These are phyloP conservation scores for Boletus subluridellus DNA, from an alignment of 1,284 basidiomycete genomes.

Conservation along the genomic window DNA sequence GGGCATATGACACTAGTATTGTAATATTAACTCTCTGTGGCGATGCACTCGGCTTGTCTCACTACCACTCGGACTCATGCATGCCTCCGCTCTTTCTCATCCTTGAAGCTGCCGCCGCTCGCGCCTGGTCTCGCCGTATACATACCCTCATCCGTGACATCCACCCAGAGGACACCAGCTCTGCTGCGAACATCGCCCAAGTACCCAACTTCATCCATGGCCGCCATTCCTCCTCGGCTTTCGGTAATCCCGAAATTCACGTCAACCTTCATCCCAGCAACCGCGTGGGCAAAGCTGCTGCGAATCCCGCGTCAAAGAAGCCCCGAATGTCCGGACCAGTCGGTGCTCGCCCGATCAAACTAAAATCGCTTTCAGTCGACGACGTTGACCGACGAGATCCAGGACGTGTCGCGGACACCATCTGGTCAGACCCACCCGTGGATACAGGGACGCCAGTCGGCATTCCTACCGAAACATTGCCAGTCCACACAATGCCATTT, in stretches of 20 bases:
- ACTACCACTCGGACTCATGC: constrained; percentile 40
- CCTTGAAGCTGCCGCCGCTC: neutral
- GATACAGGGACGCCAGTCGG: constrained; percentile 1
- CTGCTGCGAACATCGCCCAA: too few relatives aligned
- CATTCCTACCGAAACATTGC: neutral
- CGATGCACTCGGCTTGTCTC: constrained; percentile 6
- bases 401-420: constrained; percentile 1
- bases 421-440: constrained; percentile 7
- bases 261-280: neutral
- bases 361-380: constrained; percentile 5
- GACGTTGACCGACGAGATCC: constrained; percentile 15
- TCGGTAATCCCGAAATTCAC: constrained; percentile 17
- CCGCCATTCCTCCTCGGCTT: constrained; percentile 40
- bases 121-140: constrained; percentile 33
- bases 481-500: constrained; percentile 4
- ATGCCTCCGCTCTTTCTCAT: constrained; percentile 38
- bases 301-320: neutral
- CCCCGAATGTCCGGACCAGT: neutral
- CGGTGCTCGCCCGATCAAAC: constrained; percentile 10
- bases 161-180: too few relatives aligned
- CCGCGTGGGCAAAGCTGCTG: neutral
- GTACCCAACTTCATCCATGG: constrained; percentile 27
- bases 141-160: neutral
- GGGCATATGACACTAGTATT: neutral
- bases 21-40: constrained; percentile 3